Conservation (phyloP, 108 stramenopile species). For the Mediolabrus comicus region DNA sequence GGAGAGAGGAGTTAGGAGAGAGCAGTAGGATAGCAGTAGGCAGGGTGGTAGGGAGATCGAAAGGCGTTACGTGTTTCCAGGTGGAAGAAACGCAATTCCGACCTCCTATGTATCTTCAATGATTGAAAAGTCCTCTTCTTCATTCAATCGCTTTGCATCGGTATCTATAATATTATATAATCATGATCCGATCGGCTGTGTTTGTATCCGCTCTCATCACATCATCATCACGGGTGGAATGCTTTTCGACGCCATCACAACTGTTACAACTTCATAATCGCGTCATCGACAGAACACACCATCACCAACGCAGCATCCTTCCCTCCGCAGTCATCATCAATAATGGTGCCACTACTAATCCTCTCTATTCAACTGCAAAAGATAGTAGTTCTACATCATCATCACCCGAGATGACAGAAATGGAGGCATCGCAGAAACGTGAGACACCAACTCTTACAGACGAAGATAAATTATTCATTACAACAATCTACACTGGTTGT, state of each 20-base stretch:
- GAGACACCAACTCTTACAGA: conserved; percentile 30
- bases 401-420: not conserved
- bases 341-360: not conserved
- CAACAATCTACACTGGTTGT: conserved; percentile 14
- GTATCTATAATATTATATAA: not conserved
- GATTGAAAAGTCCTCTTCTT: too few relatives aligned
- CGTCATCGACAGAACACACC: not conserved
- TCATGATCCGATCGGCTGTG: not conserved
- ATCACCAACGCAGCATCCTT: not conserved
- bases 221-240: not conserved
- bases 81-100: not conserved
- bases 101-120: too few relatives aligned
- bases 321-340: not conserved
- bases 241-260: not conserved
- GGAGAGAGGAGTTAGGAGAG: not conserved
- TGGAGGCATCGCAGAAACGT: conserved; percentile 14
- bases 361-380: not conserved
- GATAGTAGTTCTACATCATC: not conserved
- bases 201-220: not conserved
- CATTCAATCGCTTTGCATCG: not conserved
- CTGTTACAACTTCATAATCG: not conserved
- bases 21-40: not conserved
- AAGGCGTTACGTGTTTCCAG: not conserved
- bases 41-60: not conserved
- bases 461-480: conserved; percentile 30